phyloP scores from a whole-genome alignment of 2,329 filamentous ascomycete species.

The Parafenestella ontariensis region DNA sequence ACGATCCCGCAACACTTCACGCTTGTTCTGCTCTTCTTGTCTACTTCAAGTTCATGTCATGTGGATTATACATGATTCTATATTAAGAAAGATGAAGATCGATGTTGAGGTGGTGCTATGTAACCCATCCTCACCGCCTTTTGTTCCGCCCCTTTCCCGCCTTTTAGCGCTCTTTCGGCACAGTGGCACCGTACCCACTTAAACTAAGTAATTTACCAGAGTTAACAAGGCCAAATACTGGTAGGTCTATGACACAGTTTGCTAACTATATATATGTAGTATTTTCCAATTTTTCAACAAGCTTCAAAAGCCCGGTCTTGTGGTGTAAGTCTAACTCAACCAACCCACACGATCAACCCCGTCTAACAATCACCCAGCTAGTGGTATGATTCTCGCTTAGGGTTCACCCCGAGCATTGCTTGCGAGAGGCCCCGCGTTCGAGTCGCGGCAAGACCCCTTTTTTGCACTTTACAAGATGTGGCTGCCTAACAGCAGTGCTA shows the following conservation, averaged over 20 bases:
- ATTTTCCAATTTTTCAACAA: neutral
- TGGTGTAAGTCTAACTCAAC: slow-evolving; percentile 11
- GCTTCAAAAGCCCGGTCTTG: slow-evolving; percentile 8
- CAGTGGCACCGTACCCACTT: neutral
- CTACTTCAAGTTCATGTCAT: no score
- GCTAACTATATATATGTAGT: neutral
- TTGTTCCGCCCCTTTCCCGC: neutral
- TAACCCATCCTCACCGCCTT: neutral
- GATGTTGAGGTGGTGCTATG: no score
- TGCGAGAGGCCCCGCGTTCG: slow-evolving; percentile 4
- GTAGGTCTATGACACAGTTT: no score
- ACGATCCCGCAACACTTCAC: no score
- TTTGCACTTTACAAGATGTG: neutral
- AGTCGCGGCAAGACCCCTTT: slow-evolving; percentile 3
- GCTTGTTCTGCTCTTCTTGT: no score
- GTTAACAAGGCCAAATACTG: no score
- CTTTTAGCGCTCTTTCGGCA: neutral
- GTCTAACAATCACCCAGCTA: neutral
- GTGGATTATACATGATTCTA: no score
- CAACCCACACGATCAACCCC: neutral
- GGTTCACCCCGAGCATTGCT: neutral
- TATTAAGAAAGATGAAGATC: no score
- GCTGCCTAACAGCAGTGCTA: no score
- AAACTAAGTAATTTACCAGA: no score
- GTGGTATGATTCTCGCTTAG: slow-evolving; percentile 5